Base-by-base conservation (phyloP, 176 grass and related monocot species). In the Oryza longistaminata region DNA sequence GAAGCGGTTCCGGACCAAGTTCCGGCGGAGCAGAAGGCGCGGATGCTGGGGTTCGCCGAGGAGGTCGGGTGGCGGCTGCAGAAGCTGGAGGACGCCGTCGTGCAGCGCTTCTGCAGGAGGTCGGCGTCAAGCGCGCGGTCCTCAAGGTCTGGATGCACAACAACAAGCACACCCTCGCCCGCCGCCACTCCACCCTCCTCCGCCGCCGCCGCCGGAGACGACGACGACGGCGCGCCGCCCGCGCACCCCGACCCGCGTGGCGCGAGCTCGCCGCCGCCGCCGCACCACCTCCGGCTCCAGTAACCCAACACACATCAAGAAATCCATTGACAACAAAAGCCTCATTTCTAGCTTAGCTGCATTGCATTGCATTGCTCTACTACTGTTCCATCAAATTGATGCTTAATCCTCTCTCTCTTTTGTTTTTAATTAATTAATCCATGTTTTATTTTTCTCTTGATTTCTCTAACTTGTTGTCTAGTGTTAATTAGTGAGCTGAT, bases 121-220 rank as follows among this genome's bases (percentile, higher is more conserved):
- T 97, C 25, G 94, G 94, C n/a, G 88, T 97, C 15, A 94, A 90
- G 85, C 88, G 92, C 90, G 92, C 31, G 92, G 92, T 94, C 15
- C 91, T 96, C 81, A 96, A 96, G 86, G 94, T 96, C 15, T 96
- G 94, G 94, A 96, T 96, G 94, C 91, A 96, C 80, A 93, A 96
- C 81, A 93, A 96, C 89, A 96, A 96, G 84, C 93, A 95, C 73
- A 94, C 77, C 72, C 84, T 97, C 67, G 85, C 94, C 9, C 88
- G 85, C 81, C 90, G 77, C 70, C 31, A 61, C 34, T 48, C 64
- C 40, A 58, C 7, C 11, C 34, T 35, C 45, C 45, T 0, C 45
- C 50, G 34, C 34, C 34, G 34, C 24, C 25, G 5, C 73, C 33
- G 46, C 34, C 34, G 34, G 34, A 35, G 34, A 24, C 52, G 62